Evolutionary conservation across 352 stramenopile genomes (phyloP).

Genomic region (Pythium utonaiense): DNA sequence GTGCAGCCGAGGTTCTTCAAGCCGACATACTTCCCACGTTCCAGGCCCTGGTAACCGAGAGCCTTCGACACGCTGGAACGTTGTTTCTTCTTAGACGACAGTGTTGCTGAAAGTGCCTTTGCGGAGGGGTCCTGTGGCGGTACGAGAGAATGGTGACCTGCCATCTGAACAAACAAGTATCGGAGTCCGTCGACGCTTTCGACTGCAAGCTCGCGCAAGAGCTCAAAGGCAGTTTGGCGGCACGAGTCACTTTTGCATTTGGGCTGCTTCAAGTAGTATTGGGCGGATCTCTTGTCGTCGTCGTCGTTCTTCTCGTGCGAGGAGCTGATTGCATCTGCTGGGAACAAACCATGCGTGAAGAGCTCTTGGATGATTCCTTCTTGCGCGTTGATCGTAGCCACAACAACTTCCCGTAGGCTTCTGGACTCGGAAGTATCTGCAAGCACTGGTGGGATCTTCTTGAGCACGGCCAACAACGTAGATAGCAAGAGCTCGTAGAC

Average conservation of each 20-base stretch:
- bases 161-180: conserved; percentile 71
- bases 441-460: conserved; percentile 33
- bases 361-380: conserved; percentile 27
- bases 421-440: conserved; percentile 35
- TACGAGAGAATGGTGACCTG: conserved; percentile 68
- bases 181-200: conserved; percentile 61
- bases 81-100: conserved; percentile 50
- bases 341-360: conserved; percentile 25
- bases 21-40: conserved; percentile 85
- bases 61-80: conserved; percentile 14
- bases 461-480: conserved; percentile 19
- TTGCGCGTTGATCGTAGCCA: conserved; percentile 19
- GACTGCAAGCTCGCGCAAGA: conserved; percentile 62
- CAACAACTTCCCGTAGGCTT: conserved; percentile 22
- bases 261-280: conserved; percentile 74
- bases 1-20: conserved; percentile 95
- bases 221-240: conserved; percentile 69
- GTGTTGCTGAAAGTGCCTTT: conserved; percentile 14
- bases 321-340: conserved; percentile 15
- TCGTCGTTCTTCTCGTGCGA: conserved; percentile 16
- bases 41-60: conserved; percentile 35
- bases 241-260: conserved; percentile 81
- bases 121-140: conserved; percentile 33
- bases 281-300: conserved; percentile 32
- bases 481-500: conserved; percentile 21